phyloP scores from a whole-genome alignment of 352 stramenopile genomes.

The Phytophthora podocarpi region DNA sequence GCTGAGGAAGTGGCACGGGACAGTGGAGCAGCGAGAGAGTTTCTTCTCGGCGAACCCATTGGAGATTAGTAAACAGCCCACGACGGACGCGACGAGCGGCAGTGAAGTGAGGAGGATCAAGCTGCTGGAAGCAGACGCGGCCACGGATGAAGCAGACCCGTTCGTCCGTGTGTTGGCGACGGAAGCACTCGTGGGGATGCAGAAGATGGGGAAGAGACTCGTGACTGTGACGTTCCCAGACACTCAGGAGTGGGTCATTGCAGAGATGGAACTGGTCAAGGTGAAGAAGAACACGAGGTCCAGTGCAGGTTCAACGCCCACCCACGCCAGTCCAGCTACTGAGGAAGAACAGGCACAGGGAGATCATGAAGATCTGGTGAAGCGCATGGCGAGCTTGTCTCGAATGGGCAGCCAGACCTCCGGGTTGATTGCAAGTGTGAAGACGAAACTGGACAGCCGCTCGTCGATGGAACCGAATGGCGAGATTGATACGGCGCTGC shows the following conservation, averaged over 20 bases:
- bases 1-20: conserved; percentile 57
- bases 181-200: conserved; percentile 64
- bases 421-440: conserved; percentile 64
- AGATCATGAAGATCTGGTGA: conserved; percentile 61
- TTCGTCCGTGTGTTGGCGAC: conserved; percentile 47
- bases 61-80: conserved; percentile 42
- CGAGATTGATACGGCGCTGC: conserved; percentile 9
- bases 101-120: conserved; percentile 57
- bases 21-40: conserved; percentile 1
- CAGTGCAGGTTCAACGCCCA: conserved; percentile 4
- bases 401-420: conserved; percentile 59
- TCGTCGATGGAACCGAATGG: conserved; percentile 19
- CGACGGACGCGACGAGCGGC: conserved; percentile 26
- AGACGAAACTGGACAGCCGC: conserved; percentile 31
- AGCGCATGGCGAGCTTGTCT: conserved; percentile 77
- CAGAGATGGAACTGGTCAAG: conserved; percentile 72
- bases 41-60: conserved; percentile 69
- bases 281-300: conserved; percentile 66
- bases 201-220: conserved; percentile 58
- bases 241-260: conserved; percentile 66
- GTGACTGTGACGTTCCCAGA: conserved; percentile 57
- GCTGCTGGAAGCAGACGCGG: conserved; percentile 26
- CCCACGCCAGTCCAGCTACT: not conserved
- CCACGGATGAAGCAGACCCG: conserved; percentile 15
- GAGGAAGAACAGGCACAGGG: conserved; percentile 24